Base-by-base conservation (phyloP, 2,329 filamentous ascomycete species). In the Ceratocystis variospora region DNA sequence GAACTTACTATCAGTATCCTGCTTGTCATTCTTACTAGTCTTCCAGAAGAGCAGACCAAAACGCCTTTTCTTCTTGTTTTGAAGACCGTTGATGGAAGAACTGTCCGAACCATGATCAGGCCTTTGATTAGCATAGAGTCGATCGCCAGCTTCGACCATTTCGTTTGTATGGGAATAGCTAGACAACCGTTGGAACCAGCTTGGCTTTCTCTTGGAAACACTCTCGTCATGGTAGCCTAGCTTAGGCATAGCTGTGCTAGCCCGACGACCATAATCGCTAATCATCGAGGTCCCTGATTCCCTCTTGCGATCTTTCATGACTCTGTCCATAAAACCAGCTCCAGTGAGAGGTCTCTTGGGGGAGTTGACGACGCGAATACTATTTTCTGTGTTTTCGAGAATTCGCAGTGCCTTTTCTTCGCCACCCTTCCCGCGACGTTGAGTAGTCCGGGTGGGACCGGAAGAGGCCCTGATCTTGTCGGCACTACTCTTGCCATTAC, bases 11-110 rank as follows among this genome's bases (percentile, higher is more conserved):
- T 7, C 17, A 33, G 17, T 2, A 48, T 53, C 33, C 41, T 44
- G 8, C 25, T 61, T 46, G 33, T 5, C 19, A 31, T 70, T 73
- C 61, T 78, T 81, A 63, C 73, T 76, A 33, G 73, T 76, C 71
- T 81, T 83, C 81, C 81, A 85, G 69, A 84, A 84, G 4, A 79
- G 75, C 17, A 84, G 77, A 37, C 75, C 76, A 68, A 84, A 83
- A 7, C 76, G 76, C 74, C 80, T 80, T 75, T 80, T 83, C 48
- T 59, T 59, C 74, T 79, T 83, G 28, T 44, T 61, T n/a, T 64
- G 62, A 17, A 33, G 17, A 8, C 55, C 66, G 8, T 63, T 48
- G n/a, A 63, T 50, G 10, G 66, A 65, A 2, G 66, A 68, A 10
- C 46, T 66, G 37, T 68, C 66, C 5, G 66, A 65, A 7, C 19